phyloP scores from a whole-genome alignment of 139 green algal species.

The Auxenochlorella pyrenoidosa region DNA sequence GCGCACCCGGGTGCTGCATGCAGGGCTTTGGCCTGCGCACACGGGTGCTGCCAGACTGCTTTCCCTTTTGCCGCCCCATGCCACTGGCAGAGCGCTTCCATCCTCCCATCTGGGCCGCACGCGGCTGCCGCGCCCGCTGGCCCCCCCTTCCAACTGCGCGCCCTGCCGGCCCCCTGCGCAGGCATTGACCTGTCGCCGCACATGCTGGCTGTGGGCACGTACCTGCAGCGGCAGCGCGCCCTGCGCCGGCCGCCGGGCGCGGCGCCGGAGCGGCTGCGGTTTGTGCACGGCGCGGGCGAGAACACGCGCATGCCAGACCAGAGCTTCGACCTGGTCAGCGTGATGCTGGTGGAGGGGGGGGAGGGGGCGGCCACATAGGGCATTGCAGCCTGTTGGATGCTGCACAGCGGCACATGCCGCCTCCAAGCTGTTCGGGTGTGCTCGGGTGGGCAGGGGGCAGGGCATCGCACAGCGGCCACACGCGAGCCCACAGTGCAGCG shows the following conservation, averaged over 20 bases:
- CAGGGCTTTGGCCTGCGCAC: neutral
- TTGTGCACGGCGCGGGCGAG: conserved; percentile 75
- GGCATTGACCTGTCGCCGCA: conserved; percentile 81
- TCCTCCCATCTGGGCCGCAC: too few species aligned
- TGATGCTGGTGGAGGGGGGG: conserved; percentile 67
- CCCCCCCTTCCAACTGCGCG: too few species aligned
- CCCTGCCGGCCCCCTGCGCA: neutral
- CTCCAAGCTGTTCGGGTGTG: too few species aligned
- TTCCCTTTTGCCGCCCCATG: neutral
- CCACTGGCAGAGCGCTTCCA: too few species aligned
- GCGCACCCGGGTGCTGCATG: neutral
- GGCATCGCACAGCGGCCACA: too few species aligned
- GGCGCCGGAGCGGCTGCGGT: conserved; percentile 52
- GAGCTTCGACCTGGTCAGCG: conserved; percentile 75
- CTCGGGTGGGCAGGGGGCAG: neutral
- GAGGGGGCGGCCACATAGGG: too few species aligned
- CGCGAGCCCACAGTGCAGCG: too few species aligned
- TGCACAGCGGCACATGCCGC: too few species aligned
- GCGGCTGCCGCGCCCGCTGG: neutral
- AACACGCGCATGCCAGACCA: conserved; percentile 57
- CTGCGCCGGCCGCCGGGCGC: conserved; percentile 51
- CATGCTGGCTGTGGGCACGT: conserved; percentile 75
- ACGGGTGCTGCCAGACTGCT: neutral
- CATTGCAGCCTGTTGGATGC: too few species aligned
- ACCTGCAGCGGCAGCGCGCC: conserved; percentile 60